phyloP scores from a whole-genome alignment of 257 asterid species.

The Nicotiana otophora region DNA sequence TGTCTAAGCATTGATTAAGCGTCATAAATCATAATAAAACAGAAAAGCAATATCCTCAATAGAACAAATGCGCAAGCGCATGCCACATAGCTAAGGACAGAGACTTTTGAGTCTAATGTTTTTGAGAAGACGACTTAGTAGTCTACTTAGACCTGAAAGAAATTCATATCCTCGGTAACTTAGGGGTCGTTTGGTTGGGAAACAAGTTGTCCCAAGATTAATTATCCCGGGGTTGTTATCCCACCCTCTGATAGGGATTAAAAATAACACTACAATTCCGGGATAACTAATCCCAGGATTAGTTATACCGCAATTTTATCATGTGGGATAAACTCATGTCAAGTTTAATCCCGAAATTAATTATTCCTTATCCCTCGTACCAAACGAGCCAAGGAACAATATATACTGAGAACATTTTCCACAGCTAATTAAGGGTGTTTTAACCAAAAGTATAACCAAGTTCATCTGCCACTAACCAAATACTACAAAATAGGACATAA shows the following conservation, averaged over 20 bases:
- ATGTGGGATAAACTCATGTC: too few species aligned
- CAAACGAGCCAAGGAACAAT: neutral
- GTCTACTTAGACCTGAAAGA: neutral
- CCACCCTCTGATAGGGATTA: too few species aligned
- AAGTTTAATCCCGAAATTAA: too few species aligned
- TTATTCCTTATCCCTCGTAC: too few species aligned
- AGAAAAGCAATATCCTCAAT: neutral
- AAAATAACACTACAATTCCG: too few species aligned
- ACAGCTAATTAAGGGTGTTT: neutral
- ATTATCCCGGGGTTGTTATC: too few species aligned
- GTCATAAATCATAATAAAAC: neutral
- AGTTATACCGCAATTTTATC: too few species aligned
- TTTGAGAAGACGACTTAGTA: too few species aligned
- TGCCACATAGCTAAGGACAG: neutral
- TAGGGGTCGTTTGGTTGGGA: too few species aligned
- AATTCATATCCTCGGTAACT: neutral
- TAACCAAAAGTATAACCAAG: neutral
- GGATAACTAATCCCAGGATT: too few species aligned
- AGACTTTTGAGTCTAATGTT: neutral
- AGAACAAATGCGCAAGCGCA: neutral
- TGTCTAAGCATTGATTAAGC: neutral
- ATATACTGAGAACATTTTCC: neutral
- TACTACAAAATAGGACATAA: neutral
- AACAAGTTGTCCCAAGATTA: too few species aligned
- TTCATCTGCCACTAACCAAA: neutral